A percentile compares a stretch with the other conserved stretches of the same genome.
Evolutionary conservation across 345 rosid genomes (phyloP).

Genomic region (Camelina neglecta): DNA sequence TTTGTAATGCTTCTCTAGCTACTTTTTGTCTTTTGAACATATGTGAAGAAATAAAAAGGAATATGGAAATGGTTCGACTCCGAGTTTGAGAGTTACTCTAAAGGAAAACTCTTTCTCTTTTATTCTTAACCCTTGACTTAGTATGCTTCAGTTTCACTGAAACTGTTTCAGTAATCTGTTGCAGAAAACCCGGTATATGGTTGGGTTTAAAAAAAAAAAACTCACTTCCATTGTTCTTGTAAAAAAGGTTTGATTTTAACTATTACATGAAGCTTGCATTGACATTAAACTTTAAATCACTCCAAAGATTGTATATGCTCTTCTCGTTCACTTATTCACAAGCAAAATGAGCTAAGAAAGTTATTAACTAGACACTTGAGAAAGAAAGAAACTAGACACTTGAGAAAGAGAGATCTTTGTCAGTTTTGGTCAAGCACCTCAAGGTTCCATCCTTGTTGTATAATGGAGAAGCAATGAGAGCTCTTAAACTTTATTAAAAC

Average conservation of each 20-base stretch:
- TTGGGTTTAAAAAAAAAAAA: too few species aligned
- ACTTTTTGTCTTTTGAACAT: background rate
- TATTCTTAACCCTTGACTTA: background rate
- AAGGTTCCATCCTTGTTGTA: too few species aligned
- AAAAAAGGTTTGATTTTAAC: background rate
- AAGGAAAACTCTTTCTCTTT: background rate
- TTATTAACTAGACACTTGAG: background rate
- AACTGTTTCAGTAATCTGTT: too few species aligned
- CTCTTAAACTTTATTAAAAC: background rate
- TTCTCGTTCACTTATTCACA: background rate
- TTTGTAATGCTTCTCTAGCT: background rate
- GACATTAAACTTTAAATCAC: background rate
- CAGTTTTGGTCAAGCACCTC: too few species aligned
- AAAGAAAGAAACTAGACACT: too few species aligned
- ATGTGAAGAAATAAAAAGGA: background rate
- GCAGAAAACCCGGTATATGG: too few species aligned
- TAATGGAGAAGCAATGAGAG: too few species aligned
- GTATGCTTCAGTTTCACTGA: background rate
- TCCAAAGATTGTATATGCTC: background rate
- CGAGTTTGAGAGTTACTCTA: background rate
- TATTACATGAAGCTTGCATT: background rate
- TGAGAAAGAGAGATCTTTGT: too few species aligned
- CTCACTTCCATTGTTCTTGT: background rate
- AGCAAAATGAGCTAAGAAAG: background rate
- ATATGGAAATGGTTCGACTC: background rate